Conservation (phyloP, 306 rosid genomes). For the Crotalaria pallida region DNA sequence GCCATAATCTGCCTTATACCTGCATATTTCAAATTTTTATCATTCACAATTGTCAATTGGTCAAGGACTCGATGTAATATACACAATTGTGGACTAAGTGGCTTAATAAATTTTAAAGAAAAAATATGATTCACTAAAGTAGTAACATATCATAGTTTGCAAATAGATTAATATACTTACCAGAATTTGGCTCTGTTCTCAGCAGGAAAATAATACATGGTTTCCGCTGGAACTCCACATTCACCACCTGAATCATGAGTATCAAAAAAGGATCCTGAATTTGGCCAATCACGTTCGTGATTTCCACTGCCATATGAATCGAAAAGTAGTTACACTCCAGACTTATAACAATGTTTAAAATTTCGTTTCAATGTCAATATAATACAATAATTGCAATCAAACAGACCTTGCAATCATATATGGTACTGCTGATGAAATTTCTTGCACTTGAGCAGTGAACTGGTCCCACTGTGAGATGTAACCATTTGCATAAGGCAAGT, state of each 20-base stretch:
- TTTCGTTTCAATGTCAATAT: background rate
- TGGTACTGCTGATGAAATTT: conserved; percentile 68
- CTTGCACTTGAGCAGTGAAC: conserved; percentile 82
- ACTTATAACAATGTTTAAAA: background rate
- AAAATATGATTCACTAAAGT: background rate
- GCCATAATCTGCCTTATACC: conserved; percentile 77
- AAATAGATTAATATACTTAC: conserved; percentile 28
- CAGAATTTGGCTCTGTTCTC: conserved; percentile 86
- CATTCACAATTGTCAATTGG: too few relatives aligned
- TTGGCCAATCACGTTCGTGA: conserved; percentile 88
- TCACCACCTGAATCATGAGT: conserved; percentile 84
- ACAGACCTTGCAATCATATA: conserved; percentile 87
- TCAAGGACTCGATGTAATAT: too few relatives aligned
- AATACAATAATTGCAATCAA: conserved; percentile 3
- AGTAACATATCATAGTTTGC: background rate
- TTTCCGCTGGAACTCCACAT: conserved; percentile 81
- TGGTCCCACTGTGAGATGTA: conserved; percentile 95
- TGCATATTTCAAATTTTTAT: too few relatives aligned
- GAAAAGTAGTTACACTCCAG: conserved; percentile 13
- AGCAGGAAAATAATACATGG: conserved; percentile 76
- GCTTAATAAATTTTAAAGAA: background rate
- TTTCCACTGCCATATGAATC: conserved; percentile 51
- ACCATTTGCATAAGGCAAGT: conserved; percentile 73
- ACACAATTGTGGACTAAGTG: too few relatives aligned
- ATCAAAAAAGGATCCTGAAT: conserved; percentile 60